A percentile compares a stretch with the other conserved stretches of the same genome.
phyloP scores from a whole-genome alignment of 2,329 filamentous ascomycete species.

The Esteya vermicola region DNA sequence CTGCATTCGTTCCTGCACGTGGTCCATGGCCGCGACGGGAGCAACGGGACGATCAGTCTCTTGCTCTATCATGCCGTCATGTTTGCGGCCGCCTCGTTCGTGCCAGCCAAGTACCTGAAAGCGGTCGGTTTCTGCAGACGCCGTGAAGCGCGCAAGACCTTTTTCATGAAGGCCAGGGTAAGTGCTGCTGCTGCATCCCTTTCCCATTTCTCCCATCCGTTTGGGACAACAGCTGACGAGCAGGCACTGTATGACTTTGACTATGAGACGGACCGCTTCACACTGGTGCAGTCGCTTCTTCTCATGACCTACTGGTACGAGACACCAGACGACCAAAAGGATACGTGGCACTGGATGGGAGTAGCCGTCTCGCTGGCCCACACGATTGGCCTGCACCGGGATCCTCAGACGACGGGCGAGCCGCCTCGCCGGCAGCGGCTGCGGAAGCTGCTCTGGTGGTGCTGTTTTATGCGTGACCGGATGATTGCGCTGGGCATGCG shows the following conservation, averaged over 20 bases:
- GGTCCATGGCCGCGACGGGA: conserved; percentile 53
- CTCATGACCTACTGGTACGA: conserved; percentile 98
- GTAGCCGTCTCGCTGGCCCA: conserved; percentile 86
- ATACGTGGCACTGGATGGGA: conserved; percentile 98
- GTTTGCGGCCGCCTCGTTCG: conserved; percentile 82
- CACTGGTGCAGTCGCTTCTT: conserved; percentile 74
- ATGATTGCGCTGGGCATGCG: conserved; percentile 89
- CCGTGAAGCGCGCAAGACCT: conserved; percentile 72
- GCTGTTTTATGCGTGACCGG: conserved; percentile 87
- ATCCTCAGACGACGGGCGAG: conserved; percentile 64
- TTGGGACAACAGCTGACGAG: conserved; percentile 3
- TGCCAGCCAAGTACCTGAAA: conserved; percentile 63
- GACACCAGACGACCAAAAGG: conserved; percentile 90
- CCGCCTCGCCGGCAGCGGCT: conserved; percentile 59
- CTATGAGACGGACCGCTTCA: conserved; percentile 79
- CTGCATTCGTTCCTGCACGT: conserved; percentile 43
- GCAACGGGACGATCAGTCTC: conserved; percentile 61
- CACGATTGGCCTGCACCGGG: conserved; percentile 83
- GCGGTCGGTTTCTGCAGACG: conserved; percentile 65
- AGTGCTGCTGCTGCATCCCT: no score
- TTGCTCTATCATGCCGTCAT: conserved; percentile 88
- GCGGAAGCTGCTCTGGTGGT: conserved; percentile 98
- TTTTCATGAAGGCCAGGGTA: conserved; percentile 79
- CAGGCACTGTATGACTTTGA: conserved; percentile 88
- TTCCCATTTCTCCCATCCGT: background rate